phyloP scores from a whole-genome alignment of 108 stramenopile species.

The Aurantiochytrium sp. region DNA sequence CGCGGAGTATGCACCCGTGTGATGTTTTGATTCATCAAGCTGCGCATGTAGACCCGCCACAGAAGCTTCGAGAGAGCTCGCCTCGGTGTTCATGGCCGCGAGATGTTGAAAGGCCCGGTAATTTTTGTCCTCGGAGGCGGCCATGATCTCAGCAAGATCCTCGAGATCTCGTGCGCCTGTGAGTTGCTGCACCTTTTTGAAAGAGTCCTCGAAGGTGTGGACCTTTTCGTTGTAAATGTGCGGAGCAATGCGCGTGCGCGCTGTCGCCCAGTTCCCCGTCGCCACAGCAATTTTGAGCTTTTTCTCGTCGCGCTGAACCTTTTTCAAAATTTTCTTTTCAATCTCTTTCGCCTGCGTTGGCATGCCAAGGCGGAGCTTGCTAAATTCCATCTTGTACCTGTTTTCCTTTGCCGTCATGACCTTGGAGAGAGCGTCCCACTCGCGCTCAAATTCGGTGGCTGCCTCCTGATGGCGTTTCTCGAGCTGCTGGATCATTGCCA shows the following conservation, averaged over 20 bases:
- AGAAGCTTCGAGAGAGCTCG: neutral
- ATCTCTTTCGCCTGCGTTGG: neutral
- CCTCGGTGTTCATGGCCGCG: neutral
- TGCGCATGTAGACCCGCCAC: neutral
- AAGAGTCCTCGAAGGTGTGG: neutral
- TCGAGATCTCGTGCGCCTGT: neutral
- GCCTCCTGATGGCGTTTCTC: neutral
- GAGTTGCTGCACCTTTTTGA: neutral
- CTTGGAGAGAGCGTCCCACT: neutral
- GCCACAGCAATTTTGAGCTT: neutral
- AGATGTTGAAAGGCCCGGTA: neutral
- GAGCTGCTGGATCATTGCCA: neutral
- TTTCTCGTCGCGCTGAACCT: neutral
- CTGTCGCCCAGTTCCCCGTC: neutral
- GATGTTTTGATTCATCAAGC: neutral
- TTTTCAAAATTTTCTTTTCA: neutral
- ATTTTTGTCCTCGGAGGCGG: neutral
- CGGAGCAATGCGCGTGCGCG: neutral
- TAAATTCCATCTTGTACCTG: neutral
- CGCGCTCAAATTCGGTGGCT: neutral
- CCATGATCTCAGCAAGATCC: neutral
- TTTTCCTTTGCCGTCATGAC: neutral
- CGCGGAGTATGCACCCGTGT: neutral
- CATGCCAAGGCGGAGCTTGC: neutral
- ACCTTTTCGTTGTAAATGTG: conserved; percentile 2